Conservation (phyloP, 1,284 basidiomycete genomes). For the Spongispora temasekensis region DNA sequence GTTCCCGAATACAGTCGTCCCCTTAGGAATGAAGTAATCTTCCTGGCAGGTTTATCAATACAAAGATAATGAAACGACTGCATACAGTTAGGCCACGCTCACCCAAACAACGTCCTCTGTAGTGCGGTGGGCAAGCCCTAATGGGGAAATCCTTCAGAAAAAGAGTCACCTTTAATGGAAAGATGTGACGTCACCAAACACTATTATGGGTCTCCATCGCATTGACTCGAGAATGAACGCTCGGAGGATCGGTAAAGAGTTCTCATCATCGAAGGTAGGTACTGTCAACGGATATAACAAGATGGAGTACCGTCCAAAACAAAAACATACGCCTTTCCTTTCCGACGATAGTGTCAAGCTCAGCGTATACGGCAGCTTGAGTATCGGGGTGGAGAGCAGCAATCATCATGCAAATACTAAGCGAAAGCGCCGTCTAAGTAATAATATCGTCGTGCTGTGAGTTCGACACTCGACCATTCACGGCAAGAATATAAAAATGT, state of each 20-base stretch:
- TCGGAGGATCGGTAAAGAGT: constrained; percentile 6
- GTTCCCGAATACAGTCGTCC: constrained; percentile 5
- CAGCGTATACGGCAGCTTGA: constrained; percentile 12
- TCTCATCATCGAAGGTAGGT: constrained; percentile 9
- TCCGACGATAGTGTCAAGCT: constrained; percentile 11
- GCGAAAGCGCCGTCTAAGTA: background rate
- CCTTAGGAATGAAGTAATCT: constrained; percentile 12
- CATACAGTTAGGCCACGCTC: background rate
- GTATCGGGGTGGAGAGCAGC: constrained; percentile 8
- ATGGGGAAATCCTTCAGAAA: background rate
- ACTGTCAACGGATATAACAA: background rate
- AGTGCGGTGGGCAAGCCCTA: constrained; percentile 9
- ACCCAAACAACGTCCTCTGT: constrained; percentile 16
- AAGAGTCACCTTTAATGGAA: background rate
- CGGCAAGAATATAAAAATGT: background rate
- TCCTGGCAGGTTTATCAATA: constrained; percentile 9
- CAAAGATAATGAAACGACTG: background rate
- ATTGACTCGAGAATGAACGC: constrained; percentile 15
- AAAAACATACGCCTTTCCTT: background rate
- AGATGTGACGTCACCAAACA: constrained; percentile 1
- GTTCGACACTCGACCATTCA: background rate
- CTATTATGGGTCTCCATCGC: constrained; percentile 10
- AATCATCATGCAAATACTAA: background rate
- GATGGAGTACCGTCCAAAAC: background rate
- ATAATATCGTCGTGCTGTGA: background rate